Evolutionary conservation across 2,329 filamentous ascomycete species (phyloP).

Genomic region (Aureobasidium mangrovei): DNA sequence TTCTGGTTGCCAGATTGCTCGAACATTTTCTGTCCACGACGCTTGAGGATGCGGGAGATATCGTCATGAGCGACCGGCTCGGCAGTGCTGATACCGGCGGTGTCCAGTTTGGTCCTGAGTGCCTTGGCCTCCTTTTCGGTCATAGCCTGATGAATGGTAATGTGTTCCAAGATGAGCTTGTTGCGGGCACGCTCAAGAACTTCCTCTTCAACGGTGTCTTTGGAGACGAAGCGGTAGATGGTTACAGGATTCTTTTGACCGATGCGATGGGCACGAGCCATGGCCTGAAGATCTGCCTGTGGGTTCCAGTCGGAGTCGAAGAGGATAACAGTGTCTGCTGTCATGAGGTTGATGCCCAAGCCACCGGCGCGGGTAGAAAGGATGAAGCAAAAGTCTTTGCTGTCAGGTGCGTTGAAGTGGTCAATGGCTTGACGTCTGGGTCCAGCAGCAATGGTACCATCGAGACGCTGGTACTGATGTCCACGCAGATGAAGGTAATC

Average conservation of each 20-base stretch:
- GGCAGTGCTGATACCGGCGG: slow-evolving; percentile 50
- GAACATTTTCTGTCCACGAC: slow-evolving; percentile 98
- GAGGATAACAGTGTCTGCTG: slow-evolving; percentile 92
- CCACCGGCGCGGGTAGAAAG: slow-evolving; percentile 92
- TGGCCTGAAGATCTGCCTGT: slow-evolving; percentile 93
- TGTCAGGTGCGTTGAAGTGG: slow-evolving; percentile 95
- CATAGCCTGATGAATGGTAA: slow-evolving; percentile 93
- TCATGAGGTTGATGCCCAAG: slow-evolving; percentile 98
- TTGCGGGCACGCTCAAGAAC: slow-evolving; percentile 93
- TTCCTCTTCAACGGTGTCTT: slow-evolving; percentile 97
- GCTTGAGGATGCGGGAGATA: slow-evolving; percentile 92
- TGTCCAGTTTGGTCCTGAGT: slow-evolving; percentile 66
- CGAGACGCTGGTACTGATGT: slow-evolving; percentile 90
- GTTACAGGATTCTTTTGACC: slow-evolving; percentile 94
- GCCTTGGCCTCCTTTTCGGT: slow-evolving; percentile 87
- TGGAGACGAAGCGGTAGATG: slow-evolving; percentile 92
- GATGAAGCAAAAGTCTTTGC: slow-evolving; percentile 92
- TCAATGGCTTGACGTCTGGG: slow-evolving; percentile 91
- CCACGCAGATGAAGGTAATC: slow-evolving; percentile 88
- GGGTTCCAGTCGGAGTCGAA: slow-evolving; percentile 99
- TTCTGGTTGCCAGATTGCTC: slow-evolving; percentile 95
- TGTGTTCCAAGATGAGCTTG: slow-evolving; percentile 93
- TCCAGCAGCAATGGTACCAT: slow-evolving; percentile 85
- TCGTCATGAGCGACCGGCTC: slow-evolving; percentile 89
- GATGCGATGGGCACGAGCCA: slow-evolving; percentile 96